phyloP scores from a whole-genome alignment of 2,329 filamentous ascomycete species.

The Paracamarosporium sp. region DNA sequence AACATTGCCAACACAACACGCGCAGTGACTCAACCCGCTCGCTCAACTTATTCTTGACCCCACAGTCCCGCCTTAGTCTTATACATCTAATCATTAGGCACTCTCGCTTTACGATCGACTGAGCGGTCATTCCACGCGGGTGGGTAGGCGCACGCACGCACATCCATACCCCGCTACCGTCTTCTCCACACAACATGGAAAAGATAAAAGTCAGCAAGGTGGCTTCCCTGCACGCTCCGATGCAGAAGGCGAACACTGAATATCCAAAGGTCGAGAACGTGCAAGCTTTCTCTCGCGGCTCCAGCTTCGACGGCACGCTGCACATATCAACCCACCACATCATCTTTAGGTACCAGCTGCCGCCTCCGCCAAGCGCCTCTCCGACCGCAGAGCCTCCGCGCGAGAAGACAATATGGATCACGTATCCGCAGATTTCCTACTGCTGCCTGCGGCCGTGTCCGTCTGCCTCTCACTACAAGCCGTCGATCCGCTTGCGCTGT shows the following conservation, averaged over 20 bases:
- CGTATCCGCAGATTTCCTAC: constrained; percentile 87
- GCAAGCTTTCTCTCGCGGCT: constrained; percentile 63
- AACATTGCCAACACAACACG: constrained; percentile 1
- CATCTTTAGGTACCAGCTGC: constrained; percentile 66
- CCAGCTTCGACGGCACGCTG: constrained; percentile 64
- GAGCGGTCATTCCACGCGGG: neutral
- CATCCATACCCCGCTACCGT: neutral
- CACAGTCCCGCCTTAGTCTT: neutral
- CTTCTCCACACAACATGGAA: constrained; percentile 43
- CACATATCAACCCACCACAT: constrained; percentile 69
- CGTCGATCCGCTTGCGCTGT: constrained; percentile 85
- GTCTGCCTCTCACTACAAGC: constrained; percentile 71
- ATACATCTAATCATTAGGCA: neutral
- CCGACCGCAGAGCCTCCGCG: constrained; percentile 50
- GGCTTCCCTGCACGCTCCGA: constrained; percentile 11
- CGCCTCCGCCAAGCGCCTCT: constrained; percentile 41
- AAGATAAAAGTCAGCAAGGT: constrained; percentile 57
- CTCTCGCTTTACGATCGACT: neutral
- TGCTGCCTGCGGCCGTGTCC: constrained; percentile 80
- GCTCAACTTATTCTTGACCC: neutral
- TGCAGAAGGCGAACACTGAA: constrained; percentile 14
- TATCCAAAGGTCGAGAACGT: constrained; percentile 65
- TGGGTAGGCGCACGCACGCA: constrained; percentile 1
- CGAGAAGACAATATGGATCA: constrained; percentile 84
- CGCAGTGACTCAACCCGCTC: constrained; percentile 6